Evolutionary conservation across 805 yeast species (phyloP).

Genomic region (Candida saitoana): DNA sequence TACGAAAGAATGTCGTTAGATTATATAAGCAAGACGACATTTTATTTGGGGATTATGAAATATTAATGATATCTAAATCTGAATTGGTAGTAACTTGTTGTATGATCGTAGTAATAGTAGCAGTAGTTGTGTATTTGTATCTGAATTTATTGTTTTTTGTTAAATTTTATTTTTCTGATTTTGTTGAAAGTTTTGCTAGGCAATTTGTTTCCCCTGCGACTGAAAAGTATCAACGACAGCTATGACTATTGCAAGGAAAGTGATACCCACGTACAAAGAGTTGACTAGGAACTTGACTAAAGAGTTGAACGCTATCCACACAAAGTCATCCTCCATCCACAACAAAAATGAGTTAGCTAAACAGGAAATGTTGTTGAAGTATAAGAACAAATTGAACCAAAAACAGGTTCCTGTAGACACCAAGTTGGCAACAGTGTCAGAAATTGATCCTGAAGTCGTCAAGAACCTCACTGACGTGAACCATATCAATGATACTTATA

Average conservation of each 20-base stretch:
- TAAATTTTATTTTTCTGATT: too few species aligned
- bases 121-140: too few species aligned
- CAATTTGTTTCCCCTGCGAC: too few species aligned
- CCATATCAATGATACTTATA: slow-evolving; percentile 6
- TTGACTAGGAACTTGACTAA: slow-evolving; percentile 23
- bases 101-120: too few species aligned
- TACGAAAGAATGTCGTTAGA: too few species aligned
- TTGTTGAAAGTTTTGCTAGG: too few species aligned
- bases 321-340: slow-evolving; percentile 34
- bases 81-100: too few species aligned
- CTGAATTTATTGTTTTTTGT: too few species aligned
- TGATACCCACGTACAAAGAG: slow-evolving; percentile 11
- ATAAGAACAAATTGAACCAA: slow-evolving; percentile 30
- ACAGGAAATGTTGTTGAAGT: slow-evolving; percentile 43
- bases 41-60: too few species aligned
- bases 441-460: slow-evolving; percentile 21
- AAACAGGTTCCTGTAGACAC: slow-evolving; percentile 39
- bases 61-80: too few species aligned
- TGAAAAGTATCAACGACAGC: too few species aligned
- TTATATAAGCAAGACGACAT: too few species aligned
- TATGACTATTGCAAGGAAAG: slow-evolving; percentile 7
- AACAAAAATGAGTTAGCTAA: slow-evolving; percentile 39
- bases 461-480: slow-evolving; percentile 8
- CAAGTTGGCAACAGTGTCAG: slow-evolving; percentile 23
- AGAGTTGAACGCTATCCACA: slow-evolving; percentile 38